A percentile compares a stretch with the other conserved stretches of the same genome.
Evolutionary conservation across 1,139 yeast genomes (phyloP).

Genomic region (Kodamaea fungicola): DNA sequence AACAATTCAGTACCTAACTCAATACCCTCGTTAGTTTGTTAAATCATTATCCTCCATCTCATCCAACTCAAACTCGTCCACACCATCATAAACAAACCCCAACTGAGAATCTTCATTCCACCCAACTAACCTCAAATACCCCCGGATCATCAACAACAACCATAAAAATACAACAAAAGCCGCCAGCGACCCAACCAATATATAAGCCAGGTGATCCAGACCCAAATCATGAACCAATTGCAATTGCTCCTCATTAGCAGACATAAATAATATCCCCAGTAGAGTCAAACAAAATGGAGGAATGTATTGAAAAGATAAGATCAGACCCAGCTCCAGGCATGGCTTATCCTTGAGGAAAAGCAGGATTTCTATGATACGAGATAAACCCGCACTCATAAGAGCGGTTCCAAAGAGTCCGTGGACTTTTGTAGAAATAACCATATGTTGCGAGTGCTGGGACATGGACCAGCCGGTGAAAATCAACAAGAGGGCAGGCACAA

Average conservation of each 20-base stretch:
- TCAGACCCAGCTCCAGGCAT: slow-evolving; percentile 40
- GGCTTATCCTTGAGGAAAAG: slow-evolving; percentile 61
- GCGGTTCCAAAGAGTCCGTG: slow-evolving; percentile 83
- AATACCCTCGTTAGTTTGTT: too few relatives aligned
- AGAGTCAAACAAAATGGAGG: slow-evolving; percentile 78
- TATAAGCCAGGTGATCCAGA: slow-evolving; percentile 81
- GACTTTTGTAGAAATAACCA: slow-evolving; percentile 75
- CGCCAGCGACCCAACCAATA: slow-evolving; percentile 67
- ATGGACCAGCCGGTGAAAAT: slow-evolving; percentile 91
- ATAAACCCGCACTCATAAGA: slow-evolving; percentile 72
- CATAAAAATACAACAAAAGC: slow-evolving; percentile 72
- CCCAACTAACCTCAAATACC: slow-evolving; percentile 55
- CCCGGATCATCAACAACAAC: slow-evolving; percentile 52
- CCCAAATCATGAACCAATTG: slow-evolving; percentile 66
- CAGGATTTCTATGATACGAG: slow-evolving; percentile 73
- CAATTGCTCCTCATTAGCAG: slow-evolving; percentile 44
- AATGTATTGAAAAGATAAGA: slow-evolving; percentile 73
- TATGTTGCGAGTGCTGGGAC: slow-evolving; percentile 81
- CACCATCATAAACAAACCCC: slow-evolving; percentile 8
- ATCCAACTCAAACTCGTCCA: slow-evolving; percentile 34
- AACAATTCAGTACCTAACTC: too few relatives aligned
- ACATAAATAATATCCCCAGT: slow-evolving; percentile 73
- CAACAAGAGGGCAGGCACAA: slow-evolving; percentile 75
- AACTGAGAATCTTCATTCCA: slow-evolving; percentile 38
- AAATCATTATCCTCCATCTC: slow-evolving; percentile 21